A percentile compares a stretch with the other conserved stretches of the same genome.
Evolutionary conservation across 176 grass and related monocot species (phyloP).

Genomic region (Thinopyrum elongatum): DNA sequence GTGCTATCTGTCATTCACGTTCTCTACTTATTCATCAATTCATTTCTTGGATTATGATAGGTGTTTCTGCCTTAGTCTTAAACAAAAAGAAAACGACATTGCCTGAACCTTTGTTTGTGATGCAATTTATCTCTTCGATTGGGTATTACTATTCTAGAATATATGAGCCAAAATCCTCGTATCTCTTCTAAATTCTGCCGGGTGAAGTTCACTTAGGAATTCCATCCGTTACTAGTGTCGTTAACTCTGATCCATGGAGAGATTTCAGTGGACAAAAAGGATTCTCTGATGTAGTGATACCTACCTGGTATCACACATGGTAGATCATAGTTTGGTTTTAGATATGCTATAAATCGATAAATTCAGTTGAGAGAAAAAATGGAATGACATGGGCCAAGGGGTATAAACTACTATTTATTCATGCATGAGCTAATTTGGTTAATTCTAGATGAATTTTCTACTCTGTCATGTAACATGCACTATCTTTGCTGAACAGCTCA

Average conservation of each 20-base stretch:
- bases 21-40: too few species aligned
- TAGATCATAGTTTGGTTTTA: neutral
- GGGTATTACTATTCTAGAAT: neutral
- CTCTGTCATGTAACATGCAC: neutral
- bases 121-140: neutral
- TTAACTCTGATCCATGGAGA: neutral
- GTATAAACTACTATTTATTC: neutral
- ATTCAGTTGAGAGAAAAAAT: neutral
- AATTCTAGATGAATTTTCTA: neutral
- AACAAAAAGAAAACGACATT: neutral
- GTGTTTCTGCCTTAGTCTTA: neutral
- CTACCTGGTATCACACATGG: neutral
- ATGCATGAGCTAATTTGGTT: neutral
- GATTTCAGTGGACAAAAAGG: neutral
- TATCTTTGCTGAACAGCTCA: slow-evolving; percentile 7
- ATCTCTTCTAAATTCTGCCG: neutral
- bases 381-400: neutral
- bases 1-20: too few species aligned
- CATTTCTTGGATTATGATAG: too few species aligned
- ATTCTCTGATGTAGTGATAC: neutral
- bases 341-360: neutral
- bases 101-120: neutral
- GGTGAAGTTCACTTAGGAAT: neutral
- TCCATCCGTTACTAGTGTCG: neutral
- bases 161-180: neutral